Evolutionary conservation across 371 early-diverging fungal genomes (phyloP), one percentile per base, ranked within the genome.

Genomic region (Capniomyces stellatus): DNA sequence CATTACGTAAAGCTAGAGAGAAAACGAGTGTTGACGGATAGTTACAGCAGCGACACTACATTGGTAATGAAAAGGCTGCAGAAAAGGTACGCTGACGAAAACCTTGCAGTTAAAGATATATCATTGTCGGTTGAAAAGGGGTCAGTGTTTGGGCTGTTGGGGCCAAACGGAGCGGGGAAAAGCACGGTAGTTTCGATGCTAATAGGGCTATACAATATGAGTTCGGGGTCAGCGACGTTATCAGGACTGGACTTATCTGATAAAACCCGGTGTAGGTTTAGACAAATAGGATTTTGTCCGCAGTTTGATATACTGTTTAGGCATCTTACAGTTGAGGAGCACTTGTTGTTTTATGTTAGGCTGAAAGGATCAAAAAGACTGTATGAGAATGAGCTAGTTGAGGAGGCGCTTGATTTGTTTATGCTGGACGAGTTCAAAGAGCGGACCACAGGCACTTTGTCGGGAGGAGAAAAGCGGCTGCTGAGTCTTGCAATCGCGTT

Each of bases 301-400:
- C 83, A 77, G 65, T 75, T 75, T 47, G 82, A 81, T 54, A 81
- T 82, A 58, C 66, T 85, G 6, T 85, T 82, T 82, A 77, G 75
- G 23, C 81, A 83, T 46, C 58, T 85, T 41, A 81, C 83, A 4
- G 78, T 80, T 1, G 71, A 62, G 6, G 86, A 83, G 60, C 83
- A 85, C 60, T 59, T 84, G 15, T 69, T 72, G 44, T 85, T 81
- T 54, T 83, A 83, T 54, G 82, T 78, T 21, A 71, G 83, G 6
- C 58, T 83, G 29, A 82, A 81, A 66, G 82, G 83, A 31, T 61
- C 81, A 24, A 52, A 55, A 6, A 61, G 63, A 0, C 42, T 51
- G 0, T 64, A 75, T 24, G 81, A 81, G 51, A 29, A 59, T 18
- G 64, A 51, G 6, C 74, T 70, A 1, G 75, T 76, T 6, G 41